Percentiles rank a stretch among this genome's conserved stretches.
These are phyloP conservation scores for Parachaetomium inaequale DNA, from an alignment of 495 filamentous ascomycete genomes.

Conservation along the genomic window DNA sequence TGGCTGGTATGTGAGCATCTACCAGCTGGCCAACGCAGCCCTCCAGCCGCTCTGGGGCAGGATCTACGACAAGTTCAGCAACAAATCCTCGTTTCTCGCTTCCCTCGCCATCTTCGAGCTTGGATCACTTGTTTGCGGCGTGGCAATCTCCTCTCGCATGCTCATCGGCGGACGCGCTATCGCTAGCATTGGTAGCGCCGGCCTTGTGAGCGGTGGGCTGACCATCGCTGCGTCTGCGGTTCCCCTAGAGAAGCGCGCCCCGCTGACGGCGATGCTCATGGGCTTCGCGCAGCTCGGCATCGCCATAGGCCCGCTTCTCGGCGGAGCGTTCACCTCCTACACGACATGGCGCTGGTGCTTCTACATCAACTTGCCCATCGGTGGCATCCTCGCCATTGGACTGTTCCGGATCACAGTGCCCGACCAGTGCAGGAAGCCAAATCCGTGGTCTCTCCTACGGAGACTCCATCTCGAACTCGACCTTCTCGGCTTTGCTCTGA, in stretches of 20 bases:
- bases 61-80: conserved; percentile 48
- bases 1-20: conserved; percentile 51
- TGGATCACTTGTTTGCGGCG: conserved; percentile 52
- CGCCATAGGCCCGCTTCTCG: conserved; percentile 62
- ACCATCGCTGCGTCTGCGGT: conserved; percentile 36
- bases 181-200: conserved; percentile 48
- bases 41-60: conserved; percentile 52
- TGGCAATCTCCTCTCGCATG: conserved; percentile 42
- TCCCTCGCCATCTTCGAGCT: conserved; percentile 42
- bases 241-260: conserved; percentile 37
- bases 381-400: conserved; percentile 55
- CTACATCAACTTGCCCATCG: conserved; percentile 68
- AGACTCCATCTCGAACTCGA: conserved; percentile 59
- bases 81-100: conserved; percentile 41
- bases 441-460: conserved; percentile 28
- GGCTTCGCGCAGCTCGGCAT: conserved; percentile 63
- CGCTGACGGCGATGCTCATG: conserved; percentile 38
- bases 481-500: conserved; percentile 57
- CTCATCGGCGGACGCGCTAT: conserved; percentile 56
- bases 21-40: conserved; percentile 49
- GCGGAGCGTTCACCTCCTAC: conserved; percentile 49
- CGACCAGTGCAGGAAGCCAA: conserved; percentile 38
- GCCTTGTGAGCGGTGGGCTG: conserved; percentile 38
- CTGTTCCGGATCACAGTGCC: conserved; percentile 53
- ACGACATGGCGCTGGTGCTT: conserved; percentile 63